Evolutionary conservation across 768 basidiomycete species (phyloP).

Genomic region (Mycena chlorophos): DNA sequence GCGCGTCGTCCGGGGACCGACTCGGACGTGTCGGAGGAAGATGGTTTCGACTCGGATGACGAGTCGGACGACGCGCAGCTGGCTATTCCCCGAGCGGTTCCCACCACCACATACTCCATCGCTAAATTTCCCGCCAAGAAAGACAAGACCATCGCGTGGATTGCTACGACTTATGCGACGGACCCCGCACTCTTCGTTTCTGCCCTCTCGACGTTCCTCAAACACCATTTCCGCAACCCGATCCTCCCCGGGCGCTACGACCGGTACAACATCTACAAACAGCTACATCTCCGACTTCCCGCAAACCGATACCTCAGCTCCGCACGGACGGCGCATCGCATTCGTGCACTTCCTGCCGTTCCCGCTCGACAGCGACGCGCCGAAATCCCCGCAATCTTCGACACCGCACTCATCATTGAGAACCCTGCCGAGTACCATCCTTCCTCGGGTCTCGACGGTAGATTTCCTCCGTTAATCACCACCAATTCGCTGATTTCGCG

Average conservation of each 20-base stretch:
- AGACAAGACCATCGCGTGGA: neutral
- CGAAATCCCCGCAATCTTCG: slow-evolving; percentile 9
- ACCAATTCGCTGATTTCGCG: neutral
- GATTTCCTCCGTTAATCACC: neutral
- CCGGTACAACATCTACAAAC: slow-evolving; percentile 8
- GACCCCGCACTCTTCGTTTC: neutral
- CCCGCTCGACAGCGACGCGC: slow-evolving; percentile 7
- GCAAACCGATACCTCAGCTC: slow-evolving; percentile 5
- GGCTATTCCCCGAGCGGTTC: neutral
- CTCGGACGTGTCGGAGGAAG: neutral
- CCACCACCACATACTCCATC: slow-evolving; percentile 2
- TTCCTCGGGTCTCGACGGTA: neutral
- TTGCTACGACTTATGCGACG: neutral
- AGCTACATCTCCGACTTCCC: slow-evolving; percentile 4
- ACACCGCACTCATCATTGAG: slow-evolving; percentile 10
- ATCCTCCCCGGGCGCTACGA: neutral
- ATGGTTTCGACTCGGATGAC: neutral
- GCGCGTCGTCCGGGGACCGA: neutral
- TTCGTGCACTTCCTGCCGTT: neutral
- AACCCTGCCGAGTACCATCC: neutral
- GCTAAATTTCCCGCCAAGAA: neutral
- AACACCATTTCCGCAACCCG: neutral
- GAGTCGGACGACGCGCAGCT: neutral
- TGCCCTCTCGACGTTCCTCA: slow-evolving; percentile 8
- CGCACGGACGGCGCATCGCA: neutral